phyloP scores from a whole-genome alignment of 768 basidiomycete species.

The Russula abietina region DNA sequence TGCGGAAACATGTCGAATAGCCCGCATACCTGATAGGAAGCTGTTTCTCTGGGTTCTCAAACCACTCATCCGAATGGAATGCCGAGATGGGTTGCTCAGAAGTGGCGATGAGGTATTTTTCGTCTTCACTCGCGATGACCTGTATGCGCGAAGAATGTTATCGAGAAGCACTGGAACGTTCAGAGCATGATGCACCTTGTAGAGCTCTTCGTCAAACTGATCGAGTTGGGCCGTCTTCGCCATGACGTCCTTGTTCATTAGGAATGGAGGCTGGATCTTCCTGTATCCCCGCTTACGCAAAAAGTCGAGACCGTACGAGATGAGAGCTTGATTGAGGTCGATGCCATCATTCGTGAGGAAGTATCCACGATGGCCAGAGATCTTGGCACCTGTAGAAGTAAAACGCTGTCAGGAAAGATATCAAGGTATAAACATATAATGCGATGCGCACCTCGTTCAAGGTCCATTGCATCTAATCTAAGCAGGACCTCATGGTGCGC shows the following conservation, averaged over 20 bases:
- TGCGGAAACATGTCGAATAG: conserved; percentile 95
- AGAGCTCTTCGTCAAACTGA: conserved; percentile 97
- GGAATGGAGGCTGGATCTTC: conserved; percentile 95
- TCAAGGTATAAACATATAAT: neutral
- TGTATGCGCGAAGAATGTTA: conserved; percentile 28
- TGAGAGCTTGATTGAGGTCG: conserved; percentile 94
- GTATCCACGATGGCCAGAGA: conserved; percentile 93
- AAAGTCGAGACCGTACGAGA: conserved; percentile 93
- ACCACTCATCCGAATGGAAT: conserved; percentile 95
- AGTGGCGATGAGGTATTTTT: conserved; percentile 98
- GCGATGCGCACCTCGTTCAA: conserved; percentile 70
- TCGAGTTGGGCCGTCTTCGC: conserved; percentile 95
- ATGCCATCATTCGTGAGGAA: conserved; percentile 94
- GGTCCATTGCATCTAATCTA: conserved; percentile 91
- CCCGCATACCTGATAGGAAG: conserved; percentile 89
- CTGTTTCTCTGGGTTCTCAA: conserved; percentile 85
- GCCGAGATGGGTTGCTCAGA: conserved; percentile 98
- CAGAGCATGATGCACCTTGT: conserved; percentile 60
- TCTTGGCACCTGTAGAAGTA: conserved; percentile 77
- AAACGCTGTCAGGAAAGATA: neutral
- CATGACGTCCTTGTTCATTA: conserved; percentile 99
- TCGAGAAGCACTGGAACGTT: neutral
- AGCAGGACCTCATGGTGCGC: conserved; percentile 98
- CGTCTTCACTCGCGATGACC: conserved; percentile 87
- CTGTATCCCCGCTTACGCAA: conserved; percentile 76